Evolutionary conservation across 306 rosid genomes (phyloP), one percentile per base, ranked within the genome.

Genomic region (Quercus dentata): DNA sequence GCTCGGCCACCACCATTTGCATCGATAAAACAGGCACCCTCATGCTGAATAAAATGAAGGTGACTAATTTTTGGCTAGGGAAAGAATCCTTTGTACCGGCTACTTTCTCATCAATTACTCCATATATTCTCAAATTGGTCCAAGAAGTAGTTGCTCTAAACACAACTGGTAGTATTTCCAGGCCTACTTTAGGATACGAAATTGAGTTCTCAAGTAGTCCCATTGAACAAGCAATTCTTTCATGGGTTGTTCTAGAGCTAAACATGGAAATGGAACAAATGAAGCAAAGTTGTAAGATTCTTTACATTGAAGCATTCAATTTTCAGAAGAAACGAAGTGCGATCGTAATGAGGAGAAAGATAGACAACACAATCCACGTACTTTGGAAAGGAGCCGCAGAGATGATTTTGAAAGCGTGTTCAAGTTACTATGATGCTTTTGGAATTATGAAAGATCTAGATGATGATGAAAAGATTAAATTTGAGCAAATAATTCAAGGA

Each of bases 351-450:
- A 74, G 56, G 57, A 79, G 83, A 38, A 81, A 76, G 15, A 20
- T 0, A 10, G 82, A 88, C 63, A 52, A 75, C 46, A 71, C 79
- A 44, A n/a, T 19, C 7, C 79, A 82, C 4, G 77, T 69, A 1
- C 86, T 86, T 20, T 86, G 90, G 92, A 86, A 86, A 86, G 85
- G 88, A 30, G 90, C 81, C 3, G 85, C 85, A 17, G 85, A 81
- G 51, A 70, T 82, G 81, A 35, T 82, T 2, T 31, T 82, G 5
- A 35, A 20, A 12, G 23, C 61, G 61, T 82, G 81, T 27, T 76
- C 85, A 56, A 76, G 73, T 20, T 82, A 82, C 74, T 71, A 46
- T 76, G 78, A 82, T 38, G 78, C 74, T 17, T 76, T 59, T 51
- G 85, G 85, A 25, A 41, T 54, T 19, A n/a, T 55, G 0, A 76